Base-by-base conservation (phyloP, 1,139 yeast species). In the Blastobotrys petasosporus region DNA sequence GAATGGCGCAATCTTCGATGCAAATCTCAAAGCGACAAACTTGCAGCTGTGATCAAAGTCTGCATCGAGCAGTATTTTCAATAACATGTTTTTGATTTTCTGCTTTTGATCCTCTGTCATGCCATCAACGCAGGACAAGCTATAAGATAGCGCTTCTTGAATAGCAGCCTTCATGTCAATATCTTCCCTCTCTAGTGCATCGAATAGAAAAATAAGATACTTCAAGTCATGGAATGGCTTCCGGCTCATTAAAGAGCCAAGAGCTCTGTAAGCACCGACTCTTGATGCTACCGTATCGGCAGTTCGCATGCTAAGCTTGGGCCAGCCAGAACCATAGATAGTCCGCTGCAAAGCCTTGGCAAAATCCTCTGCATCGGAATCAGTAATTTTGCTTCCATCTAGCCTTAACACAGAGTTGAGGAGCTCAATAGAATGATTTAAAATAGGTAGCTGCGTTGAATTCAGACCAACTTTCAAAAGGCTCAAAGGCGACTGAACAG, bases 181-280 rank as follows among this genome's bases (percentile, higher is more conserved):
- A 6, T 72, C 57, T 52, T 88, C 97, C 0, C 77, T 77, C 47
- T 74, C 76, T 36, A 90, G 65, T n/a, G 94, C 80, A 38, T 80
- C 79, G 54, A 90, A 79, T 29, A 92, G 65, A 57, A 87, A 87
- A 41, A 76, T 77, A 44, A 87, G 62, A 52, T 47, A 45, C 41
- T 34, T 30, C 29, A 17, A 17, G n/a, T 17, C 20, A 20, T 13
- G 32, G 32, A 13, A n/a, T 12, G 20, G n/a, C 32, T 28, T 25
- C 4, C 77, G 69, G 45, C 74, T 73, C 41, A 85, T 62, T 10
- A 86, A 69, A 34, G 78, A 74, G 2, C 95, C 92, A 39, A 88
- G 64, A 0, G 94, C 80, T 60, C 86, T 95, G 58, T 86, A 88
- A 51, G 84, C 86, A 29, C 75, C 67, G 55, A 77, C 74, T 53